These are phyloP conservation scores for Corymbia citriodora DNA, from an alignment of 441 rosid genomes.

Conservation along the genomic window DNA sequence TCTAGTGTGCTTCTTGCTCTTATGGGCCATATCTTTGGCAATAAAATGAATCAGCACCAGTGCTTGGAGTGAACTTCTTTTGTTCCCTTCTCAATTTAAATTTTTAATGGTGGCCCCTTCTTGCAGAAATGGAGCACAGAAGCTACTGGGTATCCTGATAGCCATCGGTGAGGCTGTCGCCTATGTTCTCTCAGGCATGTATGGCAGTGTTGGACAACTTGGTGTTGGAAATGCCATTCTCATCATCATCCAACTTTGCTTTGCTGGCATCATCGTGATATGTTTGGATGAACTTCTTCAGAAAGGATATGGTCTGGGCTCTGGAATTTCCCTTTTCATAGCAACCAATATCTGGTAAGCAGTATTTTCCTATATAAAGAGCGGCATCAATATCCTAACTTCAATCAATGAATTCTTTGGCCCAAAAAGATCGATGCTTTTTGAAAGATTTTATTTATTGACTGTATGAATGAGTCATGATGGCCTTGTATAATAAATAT, in stretches of 20 bases:
- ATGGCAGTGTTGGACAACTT: slow-evolving; percentile 80
- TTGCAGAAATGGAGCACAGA: slow-evolving; percentile 77
- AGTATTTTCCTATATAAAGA: neutral
- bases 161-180: slow-evolving; percentile 95
- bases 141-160: slow-evolving; percentile 74
- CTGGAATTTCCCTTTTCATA: slow-evolving; percentile 93
- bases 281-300: slow-evolving; percentile 93
- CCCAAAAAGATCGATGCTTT: neutral
- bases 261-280: slow-evolving; percentile 87
- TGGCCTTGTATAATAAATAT: neutral
- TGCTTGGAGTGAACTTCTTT: neutral
- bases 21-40: neutral
- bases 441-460: neutral
- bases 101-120: neutral
- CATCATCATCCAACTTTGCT: slow-evolving; percentile 82
- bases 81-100: neutral
- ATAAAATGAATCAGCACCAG: neutral
- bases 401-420: neutral
- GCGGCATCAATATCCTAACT: neutral
- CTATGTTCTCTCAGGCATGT: slow-evolving; percentile 90
- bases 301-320: slow-evolving; percentile 90
- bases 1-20: neutral
- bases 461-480: neutral
- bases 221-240: slow-evolving; percentile 95
- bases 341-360: slow-evolving; percentile 91